Base-by-base conservation (phyloP, 148 eudicot species). In the Spergularia bocconei region DNA sequence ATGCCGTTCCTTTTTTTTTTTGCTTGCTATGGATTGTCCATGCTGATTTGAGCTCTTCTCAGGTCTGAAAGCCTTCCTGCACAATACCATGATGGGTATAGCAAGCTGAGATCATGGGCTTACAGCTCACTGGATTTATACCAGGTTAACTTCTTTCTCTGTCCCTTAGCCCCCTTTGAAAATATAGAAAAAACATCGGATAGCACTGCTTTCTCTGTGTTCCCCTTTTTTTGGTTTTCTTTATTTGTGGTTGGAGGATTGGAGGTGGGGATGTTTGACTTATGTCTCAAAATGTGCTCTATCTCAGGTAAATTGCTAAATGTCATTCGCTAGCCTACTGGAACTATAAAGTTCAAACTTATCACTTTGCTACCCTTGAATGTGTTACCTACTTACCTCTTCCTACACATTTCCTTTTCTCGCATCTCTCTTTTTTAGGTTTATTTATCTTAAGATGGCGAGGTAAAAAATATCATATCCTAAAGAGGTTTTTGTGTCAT, bases 31-130 rank as follows among this genome's bases (percentile, higher is more conserved):
- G 2, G 19, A 69, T 69, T 54, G 7, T 52, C 57, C 29, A 55
- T 73, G 53, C 38, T 56, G 63, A 13, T 58, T 38, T 56, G 50
- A 54, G 25, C 64, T 76, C 25, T 50, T 82, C 48, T 75, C 88
- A 94, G 97, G 81, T 80, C 85, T 72, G 99, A 89, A 65, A 83
- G 84, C 85, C 82, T 88, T 64, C 93, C 99, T 63, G 86, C 86
- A 70, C 90, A 86, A 77, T 92, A 90, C 82, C 90, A 88, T 50
- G 99, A 92, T 71, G 99, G 97, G 71, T 95, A 90, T 67, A 79
- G 93, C 88, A 89, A 95, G 81, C 89, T 95, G 29, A 84, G 99
- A 79, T 86, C 99, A 63, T 95, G 99, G 99, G 90, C 99, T 25
- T 88, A 92, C 69, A 85, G 83, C 57, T 92, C 99, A 57, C 81